Percentiles rank a stretch among this genome's conserved stretches.
phyloP scores from a whole-genome alignment of 768 basidiomycete genomes.

The Macrolepiota fuliginosa region DNA sequence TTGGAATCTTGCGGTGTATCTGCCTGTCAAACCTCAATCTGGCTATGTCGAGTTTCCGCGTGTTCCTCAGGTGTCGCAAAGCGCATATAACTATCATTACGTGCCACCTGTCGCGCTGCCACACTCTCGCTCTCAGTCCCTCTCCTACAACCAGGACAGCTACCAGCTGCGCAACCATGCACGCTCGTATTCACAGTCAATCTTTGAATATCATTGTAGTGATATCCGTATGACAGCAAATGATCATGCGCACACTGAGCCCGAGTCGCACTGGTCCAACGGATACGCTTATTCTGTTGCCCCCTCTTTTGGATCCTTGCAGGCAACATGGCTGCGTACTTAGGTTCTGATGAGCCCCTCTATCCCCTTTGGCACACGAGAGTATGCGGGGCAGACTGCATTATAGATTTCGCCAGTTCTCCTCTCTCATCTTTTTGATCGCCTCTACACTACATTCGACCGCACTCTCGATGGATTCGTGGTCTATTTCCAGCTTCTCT shows the following conservation, averaged over 20 bases:
- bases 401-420: conserved; percentile 23
- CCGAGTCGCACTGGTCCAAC: conserved; percentile 42
- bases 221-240: conserved; percentile 42
- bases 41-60: conserved; percentile 35
- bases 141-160: conserved; percentile 52
- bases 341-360: conserved; percentile 16
- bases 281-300: conserved; percentile 38
- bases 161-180: conserved; percentile 44
- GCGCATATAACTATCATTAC: conserved; percentile 35
- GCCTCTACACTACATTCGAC: conserved; percentile 29
- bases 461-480: conserved; percentile 20
- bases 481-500: conserved; percentile 25
- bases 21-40: conserved; percentile 35
- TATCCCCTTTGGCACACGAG: conserved; percentile 17
- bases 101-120: conserved; percentile 32
- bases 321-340: conserved; percentile 20
- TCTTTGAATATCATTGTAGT: conserved; percentile 50
- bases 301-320: conserved; percentile 37
- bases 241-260: conserved; percentile 37
- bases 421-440: conserved; percentile 18
- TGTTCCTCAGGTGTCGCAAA: conserved; percentile 29
- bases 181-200: conserved; percentile 60
- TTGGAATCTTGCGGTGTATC: conserved; percentile 35
- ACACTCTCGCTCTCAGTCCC: conserved; percentile 57
- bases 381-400: conserved; percentile 10